Evolutionary conservation across 2,329 filamentous ascomycete genomes (phyloP).

Genomic region (Fusarium sp.): DNA sequence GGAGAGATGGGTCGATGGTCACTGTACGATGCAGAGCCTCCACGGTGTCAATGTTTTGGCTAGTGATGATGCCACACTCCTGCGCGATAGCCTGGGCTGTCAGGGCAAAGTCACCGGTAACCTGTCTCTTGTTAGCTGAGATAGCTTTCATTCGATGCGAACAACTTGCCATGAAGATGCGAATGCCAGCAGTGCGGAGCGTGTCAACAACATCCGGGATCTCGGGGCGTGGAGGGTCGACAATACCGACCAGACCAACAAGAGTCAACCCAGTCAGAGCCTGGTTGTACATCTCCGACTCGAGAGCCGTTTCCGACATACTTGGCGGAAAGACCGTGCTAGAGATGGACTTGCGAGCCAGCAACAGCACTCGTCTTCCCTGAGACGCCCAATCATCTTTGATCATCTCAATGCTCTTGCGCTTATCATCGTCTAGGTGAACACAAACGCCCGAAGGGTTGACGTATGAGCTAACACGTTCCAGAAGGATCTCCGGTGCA

Average conservation of each 20-base stretch:
- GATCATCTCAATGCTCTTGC: slow-evolving; percentile 65
- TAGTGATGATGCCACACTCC: slow-evolving; percentile 77
- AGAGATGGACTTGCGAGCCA: slow-evolving; percentile 70
- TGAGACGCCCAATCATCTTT: slow-evolving; percentile 78
- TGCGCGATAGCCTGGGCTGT: slow-evolving; percentile 80
- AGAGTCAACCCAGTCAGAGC: slow-evolving; percentile 71
- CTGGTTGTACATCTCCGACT: slow-evolving; percentile 66
- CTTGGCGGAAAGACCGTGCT: slow-evolving; percentile 53
- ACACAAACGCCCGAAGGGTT: slow-evolving; percentile 65
- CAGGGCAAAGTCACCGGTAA: slow-evolving; percentile 82
- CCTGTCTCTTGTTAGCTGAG: slow-evolving; percentile 48
- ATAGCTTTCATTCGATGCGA: not conserved
- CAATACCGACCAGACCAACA: slow-evolving; percentile 80
- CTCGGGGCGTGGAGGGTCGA: slow-evolving; percentile 81
- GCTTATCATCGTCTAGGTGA: slow-evolving; percentile 56
- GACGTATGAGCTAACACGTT: slow-evolving; percentile 69
- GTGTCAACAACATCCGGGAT: slow-evolving; percentile 75
- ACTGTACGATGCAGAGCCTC: slow-evolving; percentile 59
- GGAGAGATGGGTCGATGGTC: slow-evolving; percentile 16
- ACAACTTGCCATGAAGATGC: slow-evolving; percentile 76
- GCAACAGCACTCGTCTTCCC: slow-evolving; percentile 75
- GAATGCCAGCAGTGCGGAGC: slow-evolving; percentile 75
- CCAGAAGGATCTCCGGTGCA: slow-evolving; percentile 79
- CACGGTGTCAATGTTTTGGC: slow-evolving; percentile 64
- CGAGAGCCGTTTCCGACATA: slow-evolving; percentile 55